Conservation (phyloP, 1,139 yeast species). For the Debaryomycetaceae sp. region DNA sequence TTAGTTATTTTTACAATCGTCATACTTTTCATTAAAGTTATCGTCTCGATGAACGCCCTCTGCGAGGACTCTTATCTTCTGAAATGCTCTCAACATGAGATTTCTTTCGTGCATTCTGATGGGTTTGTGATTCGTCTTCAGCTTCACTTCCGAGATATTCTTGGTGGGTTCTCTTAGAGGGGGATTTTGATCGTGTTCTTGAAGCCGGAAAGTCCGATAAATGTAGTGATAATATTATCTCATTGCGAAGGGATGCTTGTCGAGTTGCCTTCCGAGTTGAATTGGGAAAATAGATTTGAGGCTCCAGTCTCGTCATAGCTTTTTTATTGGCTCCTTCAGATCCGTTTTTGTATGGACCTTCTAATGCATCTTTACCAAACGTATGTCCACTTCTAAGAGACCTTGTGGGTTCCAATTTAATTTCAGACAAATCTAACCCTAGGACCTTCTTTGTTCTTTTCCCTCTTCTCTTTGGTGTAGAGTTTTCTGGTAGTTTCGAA, state of each 20-base stretch:
- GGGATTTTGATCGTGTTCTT: slow-evolving; percentile 43
- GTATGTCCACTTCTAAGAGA: slow-evolving; percentile 20
- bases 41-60: background rate
- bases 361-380: slow-evolving; percentile 10
- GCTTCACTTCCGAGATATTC: slow-evolving; percentile 24
- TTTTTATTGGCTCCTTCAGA: too few species aligned
- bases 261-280: too few species aligned
- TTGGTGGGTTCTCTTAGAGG: slow-evolving; percentile 31
- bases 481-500: background rate
- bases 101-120: slow-evolving; percentile 6
- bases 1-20: background rate
- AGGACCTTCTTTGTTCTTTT: slow-evolving; percentile 10
- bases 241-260: too few species aligned
- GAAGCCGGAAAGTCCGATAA: slow-evolving; percentile 30
- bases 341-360: background rate
- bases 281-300: background rate
- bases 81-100: background rate
- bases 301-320: background rate
- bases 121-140: slow-evolving; percentile 14
- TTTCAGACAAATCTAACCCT: slow-evolving; percentile 21
- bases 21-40: background rate
- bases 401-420: slow-evolving; percentile 17
- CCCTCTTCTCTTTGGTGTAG: background rate
- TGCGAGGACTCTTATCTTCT: background rate
- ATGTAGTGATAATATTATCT: too few species aligned